A percentile compares a stretch with the other conserved stretches of the same genome.
Conservation (phyloP, 371 early-diverging fungal species). For the Nematocida ausubeli region DNA sequence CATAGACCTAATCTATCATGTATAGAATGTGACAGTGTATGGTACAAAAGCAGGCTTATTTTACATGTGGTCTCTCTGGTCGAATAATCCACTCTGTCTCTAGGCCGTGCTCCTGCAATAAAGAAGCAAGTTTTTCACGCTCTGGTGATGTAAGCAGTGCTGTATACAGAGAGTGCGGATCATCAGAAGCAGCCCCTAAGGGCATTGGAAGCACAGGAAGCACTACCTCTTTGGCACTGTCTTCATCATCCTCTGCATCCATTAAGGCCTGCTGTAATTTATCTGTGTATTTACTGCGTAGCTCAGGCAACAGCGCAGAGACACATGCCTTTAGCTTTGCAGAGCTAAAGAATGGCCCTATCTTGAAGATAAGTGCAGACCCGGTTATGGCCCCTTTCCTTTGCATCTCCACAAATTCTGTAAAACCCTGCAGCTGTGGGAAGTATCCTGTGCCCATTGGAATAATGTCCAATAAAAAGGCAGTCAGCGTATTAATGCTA, state of each 20-base stretch:
- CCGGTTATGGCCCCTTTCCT: slow-evolving; percentile 15
- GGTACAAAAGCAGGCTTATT: too few species aligned
- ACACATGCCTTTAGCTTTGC: slow-evolving; percentile 42
- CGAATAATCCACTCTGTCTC: slow-evolving; percentile 15
- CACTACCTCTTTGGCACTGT: too few species aligned
- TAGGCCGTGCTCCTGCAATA: slow-evolving; percentile 6
- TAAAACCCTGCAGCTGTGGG: slow-evolving; percentile 9
- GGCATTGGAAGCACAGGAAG: slow-evolving; percentile 20
- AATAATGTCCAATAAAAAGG: slow-evolving; percentile 9
- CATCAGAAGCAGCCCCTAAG: neutral
- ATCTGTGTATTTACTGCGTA: neutral
- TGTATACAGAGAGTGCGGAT: slow-evolving; percentile 15
- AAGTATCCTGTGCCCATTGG: neutral
- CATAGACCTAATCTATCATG: too few species aligned
- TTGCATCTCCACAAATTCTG: slow-evolving; percentile 45
- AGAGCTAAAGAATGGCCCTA: slow-evolving; percentile 40
- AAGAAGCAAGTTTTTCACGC: neutral
- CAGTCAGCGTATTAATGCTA: slow-evolving; percentile 29
- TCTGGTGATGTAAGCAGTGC: slow-evolving; percentile 33
- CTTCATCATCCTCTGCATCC: too few species aligned
- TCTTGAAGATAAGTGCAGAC: neutral
- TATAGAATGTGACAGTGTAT: too few species aligned
- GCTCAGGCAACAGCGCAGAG: slow-evolving; percentile 12
- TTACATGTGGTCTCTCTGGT: too few species aligned
- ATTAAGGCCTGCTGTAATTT: slow-evolving; percentile 40